Evolutionary conservation across 2,329 filamentous ascomycete genomes (phyloP), one percentile per base, ranked within the genome.

Genomic region (Metarhizium anisopliae): DNA sequence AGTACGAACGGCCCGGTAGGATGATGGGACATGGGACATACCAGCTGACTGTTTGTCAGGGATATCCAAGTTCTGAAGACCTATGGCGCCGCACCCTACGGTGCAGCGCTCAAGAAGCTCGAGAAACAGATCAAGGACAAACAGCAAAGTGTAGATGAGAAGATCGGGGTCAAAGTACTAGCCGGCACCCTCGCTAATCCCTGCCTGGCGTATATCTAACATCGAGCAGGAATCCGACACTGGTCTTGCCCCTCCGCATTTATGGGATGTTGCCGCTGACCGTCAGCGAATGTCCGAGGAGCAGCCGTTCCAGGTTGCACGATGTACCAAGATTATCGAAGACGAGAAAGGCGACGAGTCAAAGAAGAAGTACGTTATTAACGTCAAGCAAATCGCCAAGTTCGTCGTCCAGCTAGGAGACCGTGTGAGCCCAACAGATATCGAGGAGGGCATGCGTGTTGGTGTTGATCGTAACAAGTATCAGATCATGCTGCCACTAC

Each of bases 321-420:
- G 94, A 68, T 99, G 94, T 81, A 99, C 94, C 58, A 99, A 99
- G 81, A 99, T 99, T 72, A 99, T 99, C 64, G 86, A 91, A 59
- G 93, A 97, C 69, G 92, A 96, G 71, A 93, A 94, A 74, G 72
- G 72, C n/a, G 92, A 97, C 70, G 80, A 90, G 59, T 89, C 95
- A 60, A 99, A 99, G 83, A 95, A 89, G 84, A 99, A 97, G 85
- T 99, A 99, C 78, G 92, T 99, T 67, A 99, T 99, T 82, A 99
- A 99, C 75, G 93, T 99, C 65, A 99, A 99, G 80, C 94, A 99
- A 74, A 99, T 99, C 67, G 94, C 94, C 68, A 99, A 99, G 77
- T 99, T 99, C 67, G 94, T 99, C 52, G 94, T 99, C 62, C 94
- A 96, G 74, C 84, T 99, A 53, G 94, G 94, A 65, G 94, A 99